Base-by-base conservation (phyloP, 1,284 basidiomycete species). In the Heterobasidion occidentale region DNA sequence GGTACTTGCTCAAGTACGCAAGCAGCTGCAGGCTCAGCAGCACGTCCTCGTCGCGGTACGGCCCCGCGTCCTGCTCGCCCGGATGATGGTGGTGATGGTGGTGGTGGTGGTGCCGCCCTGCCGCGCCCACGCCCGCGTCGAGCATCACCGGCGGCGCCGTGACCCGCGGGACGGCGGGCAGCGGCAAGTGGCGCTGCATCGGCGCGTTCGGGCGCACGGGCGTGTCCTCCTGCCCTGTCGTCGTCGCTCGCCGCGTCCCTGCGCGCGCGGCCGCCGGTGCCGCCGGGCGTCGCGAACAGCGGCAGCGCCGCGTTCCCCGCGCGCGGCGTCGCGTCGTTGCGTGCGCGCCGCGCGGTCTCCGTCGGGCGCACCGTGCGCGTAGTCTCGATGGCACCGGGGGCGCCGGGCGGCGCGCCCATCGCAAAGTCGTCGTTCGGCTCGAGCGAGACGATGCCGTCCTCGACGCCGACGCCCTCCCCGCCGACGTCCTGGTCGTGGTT, bases 1-100 rank as follows among this genome's bases (percentile, higher is more conserved):
- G 93, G 68, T 99, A 99, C 71, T 99, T 99, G 73, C 91, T 94
- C 20, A 99, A 78, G 67, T 99, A 99, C 7, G 97, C 97, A 0
- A 99, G 78, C 1, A 99, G 81, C 71, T 99, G 96, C 14, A 99
- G 74, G 27, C 89, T 86, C 15, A 97, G 81, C 3, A 99, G 74
- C 0, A 99, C 94, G 64, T 98, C 95, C 67, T 98, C 95, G 67
- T 99, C 95, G 35, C 93, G 84, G 71, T 95, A 98, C 19, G 83
- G 83, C 0, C 79, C 77, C 5, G 63, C 36, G 51, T 76, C 72
- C 19, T 14, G n/a, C 46, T 48, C 46, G 9, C n/a, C 19, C 9
- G 9, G 17, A 56, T 68, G 70, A 45, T 69, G 67, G 15, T 62
- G 60, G 49, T 56, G 46, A 51, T 27, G 36, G 51, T 65, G 60